Evolutionary conservation across 148 eudicot genomes (phyloP).

Genomic region (Rhododendron vialii): DNA sequence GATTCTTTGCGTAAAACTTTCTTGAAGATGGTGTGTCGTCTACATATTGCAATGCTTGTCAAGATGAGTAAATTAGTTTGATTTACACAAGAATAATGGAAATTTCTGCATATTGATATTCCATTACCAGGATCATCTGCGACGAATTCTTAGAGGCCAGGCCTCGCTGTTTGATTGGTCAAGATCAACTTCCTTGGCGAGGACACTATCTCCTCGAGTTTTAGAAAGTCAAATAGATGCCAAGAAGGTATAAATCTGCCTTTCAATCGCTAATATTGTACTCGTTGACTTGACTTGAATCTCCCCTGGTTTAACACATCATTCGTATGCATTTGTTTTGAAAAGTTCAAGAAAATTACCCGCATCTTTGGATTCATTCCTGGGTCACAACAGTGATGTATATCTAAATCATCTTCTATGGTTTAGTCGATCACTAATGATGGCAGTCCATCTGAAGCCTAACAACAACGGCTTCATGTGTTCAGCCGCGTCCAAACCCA

Average conservation of each 20-base stretch:
- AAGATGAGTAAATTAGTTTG: background rate
- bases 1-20: background rate
- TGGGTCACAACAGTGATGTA: background rate
- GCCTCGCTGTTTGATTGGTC: conserved; percentile 97
- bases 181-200: conserved; percentile 87
- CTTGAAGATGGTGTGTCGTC: background rate
- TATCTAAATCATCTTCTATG: background rate
- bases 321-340: background rate
- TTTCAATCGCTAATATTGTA: background rate
- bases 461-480: background rate
- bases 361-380: background rate
- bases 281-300: background rate
- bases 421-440: background rate
- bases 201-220: conserved; percentile 91
- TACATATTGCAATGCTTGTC: background rate
- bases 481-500: background rate
- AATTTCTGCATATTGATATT: background rate
- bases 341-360: background rate
- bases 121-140: conserved; percentile 73
- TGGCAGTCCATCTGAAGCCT: background rate
- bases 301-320: background rate
- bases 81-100: background rate
- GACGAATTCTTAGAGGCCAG: conserved; percentile 98
- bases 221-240: conserved; percentile 98
- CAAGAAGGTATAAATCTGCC: conserved; percentile 60